Evolutionary conservation across 148 eudicot species (phyloP), one percentile per base, ranked within the genome.

Genomic region (Pharnaceum exiguum): DNA sequence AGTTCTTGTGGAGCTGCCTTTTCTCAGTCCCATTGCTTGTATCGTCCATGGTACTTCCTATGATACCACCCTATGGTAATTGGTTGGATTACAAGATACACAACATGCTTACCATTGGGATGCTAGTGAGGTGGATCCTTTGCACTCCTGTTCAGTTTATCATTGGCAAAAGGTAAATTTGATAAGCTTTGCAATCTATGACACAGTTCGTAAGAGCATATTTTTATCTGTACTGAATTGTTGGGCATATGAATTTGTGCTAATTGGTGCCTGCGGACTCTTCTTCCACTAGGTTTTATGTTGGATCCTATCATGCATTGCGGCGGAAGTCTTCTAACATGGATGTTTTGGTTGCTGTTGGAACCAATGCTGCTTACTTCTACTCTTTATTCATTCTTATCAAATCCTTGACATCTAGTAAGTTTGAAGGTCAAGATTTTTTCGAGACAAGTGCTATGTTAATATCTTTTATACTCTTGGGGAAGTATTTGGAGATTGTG

Each of bases 381-480:
- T 93, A 93, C 63, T 93, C 99, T 46, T 59, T 93, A 32, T 93
- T 88, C 59, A 59, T 79, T 44, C 25, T 88, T 66, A 38, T 83
- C 49, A 93, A 86, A 78, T 77, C 85, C 39, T 68, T 62, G 58
- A 56, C 75, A 67, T 88, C 96, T 35, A 65, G 62, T 35, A 60
- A 62, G 29, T 93, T 93, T 72, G 86, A 79, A 73, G 96, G 95
- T 57, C 78, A 80, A 69, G 99, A 93, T 67, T 93, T 82, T 57
- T 93, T 93, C 72, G 99, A 93, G 79, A 93, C 99, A 18, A 93
- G 99, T 73, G 79, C 99, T 45, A 93, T 93, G 99, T 66, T 93
- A 69, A 84, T 93, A 74, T 88, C 99, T 38, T 93, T 93, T 68
- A 93, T 93, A 54, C 94, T 93, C 44, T 49, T 93, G 50, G 99